These are phyloP conservation scores for Closterium sp. DNA, from an alignment of 139 green algal genomes.

Conservation along the genomic window DNA sequence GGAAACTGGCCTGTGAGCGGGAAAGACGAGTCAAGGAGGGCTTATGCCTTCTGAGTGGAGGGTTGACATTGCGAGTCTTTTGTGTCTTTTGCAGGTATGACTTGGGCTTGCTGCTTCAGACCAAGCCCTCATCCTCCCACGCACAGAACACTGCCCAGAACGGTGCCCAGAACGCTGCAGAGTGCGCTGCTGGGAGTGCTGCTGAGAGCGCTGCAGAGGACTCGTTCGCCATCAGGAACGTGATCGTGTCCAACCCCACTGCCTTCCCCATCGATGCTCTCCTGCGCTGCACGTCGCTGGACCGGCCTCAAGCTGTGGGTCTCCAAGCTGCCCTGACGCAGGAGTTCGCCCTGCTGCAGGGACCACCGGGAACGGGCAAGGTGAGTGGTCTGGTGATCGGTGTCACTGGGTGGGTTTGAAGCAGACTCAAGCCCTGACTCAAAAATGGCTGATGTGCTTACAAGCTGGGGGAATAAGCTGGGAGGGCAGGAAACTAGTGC, in stretches of 20 bases:
- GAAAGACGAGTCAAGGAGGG: too few species aligned
- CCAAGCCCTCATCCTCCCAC: too few species aligned
- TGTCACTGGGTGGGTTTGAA: background rate
- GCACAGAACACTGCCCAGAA: too few species aligned
- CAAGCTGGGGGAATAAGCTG: background rate
- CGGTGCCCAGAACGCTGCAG: too few species aligned
- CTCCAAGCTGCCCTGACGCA: conserved; percentile 55
- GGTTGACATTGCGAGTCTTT: too few species aligned
- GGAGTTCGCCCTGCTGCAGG: conserved; percentile 72
- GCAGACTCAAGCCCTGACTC: too few species aligned
- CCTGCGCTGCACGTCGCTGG: conserved; percentile 49
- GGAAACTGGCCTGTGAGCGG: too few species aligned
- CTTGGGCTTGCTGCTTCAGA: too few species aligned
- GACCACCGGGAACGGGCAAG: conserved; percentile 68
- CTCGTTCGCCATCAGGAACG: background rate
- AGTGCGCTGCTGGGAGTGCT: too few species aligned
- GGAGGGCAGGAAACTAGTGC: background rate
- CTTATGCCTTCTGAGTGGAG: too few species aligned
- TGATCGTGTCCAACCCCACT: background rate
- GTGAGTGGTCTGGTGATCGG: background rate
- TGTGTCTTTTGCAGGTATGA: too few species aligned
- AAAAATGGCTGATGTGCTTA: background rate
- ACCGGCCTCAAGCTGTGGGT: conserved; percentile 55
- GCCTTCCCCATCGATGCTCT: background rate
- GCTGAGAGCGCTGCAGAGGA: background rate